Evolutionary conservation across 2,329 filamentous ascomycete species (phyloP).

Genomic region (Nemania sp.): DNA sequence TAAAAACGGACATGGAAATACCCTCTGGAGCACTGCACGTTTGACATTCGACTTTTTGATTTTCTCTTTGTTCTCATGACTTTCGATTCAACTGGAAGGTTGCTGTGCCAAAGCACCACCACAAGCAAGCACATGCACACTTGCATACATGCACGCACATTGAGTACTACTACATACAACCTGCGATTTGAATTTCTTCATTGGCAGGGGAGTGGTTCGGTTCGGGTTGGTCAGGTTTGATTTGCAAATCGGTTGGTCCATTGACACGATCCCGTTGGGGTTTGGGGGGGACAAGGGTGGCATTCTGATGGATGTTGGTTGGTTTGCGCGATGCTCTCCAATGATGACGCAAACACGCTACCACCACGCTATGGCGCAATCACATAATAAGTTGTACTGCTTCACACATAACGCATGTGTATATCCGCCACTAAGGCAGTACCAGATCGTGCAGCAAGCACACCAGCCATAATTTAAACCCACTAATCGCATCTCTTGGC

Average conservation of each 20-base stretch:
- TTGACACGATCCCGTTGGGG: background rate
- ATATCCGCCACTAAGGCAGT: too few species aligned
- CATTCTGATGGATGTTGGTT: background rate
- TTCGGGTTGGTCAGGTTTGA: background rate
- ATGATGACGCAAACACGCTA: slow-evolving; percentile 32
- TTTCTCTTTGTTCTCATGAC: background rate
- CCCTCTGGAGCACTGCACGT: slow-evolving; percentile 16
- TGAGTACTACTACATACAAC: background rate
- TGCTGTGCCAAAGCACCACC: background rate
- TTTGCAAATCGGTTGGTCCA: background rate
- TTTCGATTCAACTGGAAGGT: background rate
- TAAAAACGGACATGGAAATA: slow-evolving; percentile 28
- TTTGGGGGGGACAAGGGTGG: background rate
- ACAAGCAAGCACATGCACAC: background rate
- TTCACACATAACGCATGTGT: too few species aligned
- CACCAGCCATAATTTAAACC: background rate
- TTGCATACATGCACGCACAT: background rate
- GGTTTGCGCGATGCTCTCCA: slow-evolving; percentile 26
- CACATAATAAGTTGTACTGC: slow-evolving; percentile 18
- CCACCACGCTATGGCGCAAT: background rate
- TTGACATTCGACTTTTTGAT: background rate
- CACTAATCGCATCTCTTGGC: background rate
- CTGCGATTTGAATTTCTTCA: background rate
- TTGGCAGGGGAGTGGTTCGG: background rate
- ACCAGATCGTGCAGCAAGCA: background rate